Evolutionary conservation across 768 basidiomycete genomes (phyloP).

Genomic region (Leccinum obscurum): DNA sequence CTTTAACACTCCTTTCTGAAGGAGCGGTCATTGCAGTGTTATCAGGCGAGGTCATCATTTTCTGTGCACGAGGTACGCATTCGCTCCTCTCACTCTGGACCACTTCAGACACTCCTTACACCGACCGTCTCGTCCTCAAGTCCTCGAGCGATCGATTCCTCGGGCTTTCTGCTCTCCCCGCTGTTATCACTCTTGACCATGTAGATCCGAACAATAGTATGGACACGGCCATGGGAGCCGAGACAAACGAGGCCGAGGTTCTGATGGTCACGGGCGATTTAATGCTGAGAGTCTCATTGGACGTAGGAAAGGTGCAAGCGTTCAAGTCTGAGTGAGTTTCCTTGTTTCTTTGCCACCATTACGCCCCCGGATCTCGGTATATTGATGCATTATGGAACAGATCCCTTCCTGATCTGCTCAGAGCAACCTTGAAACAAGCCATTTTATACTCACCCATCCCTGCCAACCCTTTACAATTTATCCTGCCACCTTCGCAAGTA

Average conservation of each 20-base stretch:
- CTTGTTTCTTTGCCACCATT: not conserved
- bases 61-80: constrained; percentile 61
- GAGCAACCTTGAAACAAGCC: constrained; percentile 80
- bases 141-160: constrained; percentile 67
- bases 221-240: constrained; percentile 10
- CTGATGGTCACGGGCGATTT: constrained; percentile 58
- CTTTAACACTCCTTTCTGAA: constrained; percentile 59
- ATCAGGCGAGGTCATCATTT: constrained; percentile 75
- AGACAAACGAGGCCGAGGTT: constrained; percentile 19
- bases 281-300: constrained; percentile 66
- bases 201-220: constrained; percentile 13
- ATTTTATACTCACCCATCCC: constrained; percentile 74
- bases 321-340: constrained; percentile 64
- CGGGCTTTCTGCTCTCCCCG: constrained; percentile 56
- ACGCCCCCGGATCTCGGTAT: not conserved
- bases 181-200: constrained; percentile 23
- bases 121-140: constrained; percentile 72
- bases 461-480: constrained; percentile 79
- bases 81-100: not conserved
- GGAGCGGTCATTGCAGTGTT: constrained; percentile 62
- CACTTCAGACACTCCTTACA: constrained; percentile 61
- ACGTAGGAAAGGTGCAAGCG: constrained; percentile 56
- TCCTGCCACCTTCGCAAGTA: constrained; percentile 65
- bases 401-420: constrained; percentile 63
- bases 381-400: constrained; percentile 44